Percentiles rank a stretch among this genome's conserved stretches.
Evolutionary conservation across 2,329 filamentous ascomycete genomes (phyloP).

Genomic region (Microdochium bolleyi): DNA sequence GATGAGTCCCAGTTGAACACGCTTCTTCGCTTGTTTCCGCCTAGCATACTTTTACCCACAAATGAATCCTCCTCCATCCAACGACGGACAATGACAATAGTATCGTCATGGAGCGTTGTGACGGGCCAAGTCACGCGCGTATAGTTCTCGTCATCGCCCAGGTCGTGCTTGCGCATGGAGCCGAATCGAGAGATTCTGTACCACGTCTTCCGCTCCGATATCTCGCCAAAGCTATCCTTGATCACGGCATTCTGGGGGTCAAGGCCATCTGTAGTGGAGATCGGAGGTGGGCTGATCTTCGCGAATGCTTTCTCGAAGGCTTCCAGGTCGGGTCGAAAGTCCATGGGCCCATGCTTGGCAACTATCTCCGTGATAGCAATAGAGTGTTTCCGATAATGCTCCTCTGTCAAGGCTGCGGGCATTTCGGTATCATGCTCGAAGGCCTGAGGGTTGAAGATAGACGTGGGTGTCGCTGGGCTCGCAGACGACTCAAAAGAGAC

Average conservation of each 20-base stretch:
- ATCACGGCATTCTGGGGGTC: conserved; percentile 27
- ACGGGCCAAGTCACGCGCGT: conserved; percentile 47
- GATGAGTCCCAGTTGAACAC: conserved; percentile 56
- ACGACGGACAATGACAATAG: conserved; percentile 49
- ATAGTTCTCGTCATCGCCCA: conserved; percentile 52
- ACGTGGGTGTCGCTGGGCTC: conserved; percentile 7
- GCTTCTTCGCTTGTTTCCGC: conserved; percentile 33
- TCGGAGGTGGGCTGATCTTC: conserved; percentile 15
- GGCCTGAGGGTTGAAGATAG: not conserved
- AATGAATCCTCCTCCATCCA: conserved; percentile 62
- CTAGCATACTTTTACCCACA: conserved; percentile 38
- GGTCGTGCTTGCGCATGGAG: conserved; percentile 47
- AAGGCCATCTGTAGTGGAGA: conserved; percentile 1
- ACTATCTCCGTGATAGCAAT: conserved; percentile 10
- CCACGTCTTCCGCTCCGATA: conserved; percentile 55
- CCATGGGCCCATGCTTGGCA: conserved; percentile 18
- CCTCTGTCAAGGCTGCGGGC: conserved; percentile 1
- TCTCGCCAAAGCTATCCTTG: conserved; percentile 42
- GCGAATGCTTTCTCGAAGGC: conserved; percentile 23
- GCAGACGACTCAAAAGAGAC: not conserved
- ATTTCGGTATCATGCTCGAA: not conserved
- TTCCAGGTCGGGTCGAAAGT: conserved; percentile 12
- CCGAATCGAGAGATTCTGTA: conserved; percentile 56
- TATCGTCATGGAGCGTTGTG: conserved; percentile 45
- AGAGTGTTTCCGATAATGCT: conserved; percentile 1